Evolutionary conservation across 2,329 filamentous ascomycete species (phyloP), one percentile per base, ranked within the genome.

Genomic region (Cladophialophora bantiana): DNA sequence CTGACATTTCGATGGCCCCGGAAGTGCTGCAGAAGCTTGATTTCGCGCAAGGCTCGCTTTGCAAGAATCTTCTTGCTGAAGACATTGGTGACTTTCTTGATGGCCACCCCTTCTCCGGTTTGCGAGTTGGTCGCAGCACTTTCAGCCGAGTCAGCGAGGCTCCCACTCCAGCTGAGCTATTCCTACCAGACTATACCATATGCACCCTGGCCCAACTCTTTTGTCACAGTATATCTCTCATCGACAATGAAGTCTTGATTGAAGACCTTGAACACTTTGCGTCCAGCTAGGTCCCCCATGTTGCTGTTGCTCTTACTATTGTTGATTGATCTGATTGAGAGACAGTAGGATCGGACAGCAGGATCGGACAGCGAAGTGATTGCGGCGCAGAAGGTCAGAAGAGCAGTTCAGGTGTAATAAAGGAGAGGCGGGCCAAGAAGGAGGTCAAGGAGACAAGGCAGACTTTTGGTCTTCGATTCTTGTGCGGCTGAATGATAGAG

Each of bases 41-140:
- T 98, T 83, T 99, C 95, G 80, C 95, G 89, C 84, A 99, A 82
- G 58, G 95, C 95, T 77, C 95, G 92, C 89, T 99, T 99, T 75
- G 95, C 95, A 73, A 99, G 86, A 74, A 99, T 99, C 88, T 98
- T 98, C 84, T 99, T 99, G 87, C 93, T 97, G 82, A 99, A 99
- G 75, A 99, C 94, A 91, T 99, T 99, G 84, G 95, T 99, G 79
- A 99, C 93, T 83, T 99, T 99, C 83, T 99, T 99, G 85, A 99
- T 95, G 75, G 95, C 95, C 70, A 99, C 94, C 48, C 94, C 94
- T 78, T 99, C 95, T 76, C 89, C 90, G 36, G 91, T 96, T 79
- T 93, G 89, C 78, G 89, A 90, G 85, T 98, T 97, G 72, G 93
- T 92, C 64, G 95, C 95, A 68, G 95, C 94, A 81, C 94, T 97